phyloP scores from a whole-genome alignment of 345 rosid species.

The Mallotus nudiflorus region DNA sequence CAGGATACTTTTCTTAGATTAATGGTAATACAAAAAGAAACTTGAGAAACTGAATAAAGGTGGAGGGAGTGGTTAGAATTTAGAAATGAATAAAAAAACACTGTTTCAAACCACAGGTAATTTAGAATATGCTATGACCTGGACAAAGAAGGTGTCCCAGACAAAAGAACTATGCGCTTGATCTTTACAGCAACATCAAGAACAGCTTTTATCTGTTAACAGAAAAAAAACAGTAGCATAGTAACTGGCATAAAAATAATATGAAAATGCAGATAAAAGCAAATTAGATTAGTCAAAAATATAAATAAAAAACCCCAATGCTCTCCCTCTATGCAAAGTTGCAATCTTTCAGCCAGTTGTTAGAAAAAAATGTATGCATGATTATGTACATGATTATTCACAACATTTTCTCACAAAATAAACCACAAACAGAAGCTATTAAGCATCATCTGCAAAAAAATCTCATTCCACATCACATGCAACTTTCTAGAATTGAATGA shows the following conservation, averaged over 20 bases:
- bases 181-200: conserved; percentile 78
- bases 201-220: conserved; percentile 66
- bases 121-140: conserved; percentile 59
- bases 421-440: no score
- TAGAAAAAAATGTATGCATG: not conserved
- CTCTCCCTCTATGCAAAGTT: not conserved
- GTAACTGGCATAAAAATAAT: not conserved
- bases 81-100: not conserved
- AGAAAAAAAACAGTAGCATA: conserved; percentile 11
- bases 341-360: not conserved
- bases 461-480: not conserved
- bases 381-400: no score
- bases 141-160: conserved; percentile 98
- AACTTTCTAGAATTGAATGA: not conserved
- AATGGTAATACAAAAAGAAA: conserved; percentile 1
- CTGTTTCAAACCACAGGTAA: not conserved
- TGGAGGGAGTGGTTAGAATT: not conserved
- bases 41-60: not conserved
- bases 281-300: not conserved
- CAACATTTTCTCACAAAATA: no score
- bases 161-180: conserved; percentile 70
- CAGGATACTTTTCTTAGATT: conserved; percentile 19
- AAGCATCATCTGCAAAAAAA: no score
- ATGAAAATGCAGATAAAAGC: not conserved
- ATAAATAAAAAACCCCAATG: not conserved